Evolutionary conservation across 306 rosid species (phyloP).

Genomic region (Medicago lupulina): DNA sequence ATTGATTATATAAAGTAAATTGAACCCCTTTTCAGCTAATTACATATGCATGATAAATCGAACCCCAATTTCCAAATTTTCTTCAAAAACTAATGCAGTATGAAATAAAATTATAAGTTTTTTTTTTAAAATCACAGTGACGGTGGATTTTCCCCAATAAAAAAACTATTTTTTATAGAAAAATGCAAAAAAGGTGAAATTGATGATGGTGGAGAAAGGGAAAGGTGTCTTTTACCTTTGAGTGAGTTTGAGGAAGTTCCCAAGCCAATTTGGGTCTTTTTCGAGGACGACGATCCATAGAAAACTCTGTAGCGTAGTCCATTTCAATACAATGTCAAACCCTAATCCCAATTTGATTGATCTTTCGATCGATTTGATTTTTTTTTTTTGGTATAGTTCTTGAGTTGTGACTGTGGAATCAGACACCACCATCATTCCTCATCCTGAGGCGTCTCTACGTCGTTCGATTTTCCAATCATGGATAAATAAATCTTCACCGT

Average conservation of each 20-base stretch:
- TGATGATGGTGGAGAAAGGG: not conserved
- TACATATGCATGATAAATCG: not conserved
- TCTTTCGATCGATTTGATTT: not conserved
- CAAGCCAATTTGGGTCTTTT: slow-evolving; percentile 18
- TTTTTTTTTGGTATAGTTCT: not conserved
- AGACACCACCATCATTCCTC: slow-evolving; percentile 18
- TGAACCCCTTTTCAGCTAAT: not conserved
- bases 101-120: not conserved
- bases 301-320: slow-evolving; percentile 16
- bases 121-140: not conserved
- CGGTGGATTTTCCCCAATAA: not conserved
- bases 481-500: not conserved
- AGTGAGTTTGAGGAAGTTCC: slow-evolving; percentile 28
- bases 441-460: slow-evolving; percentile 6
- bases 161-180: not conserved
- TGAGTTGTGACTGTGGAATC: slow-evolving; percentile 7
- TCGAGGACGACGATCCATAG: slow-evolving; percentile 27
- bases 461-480: not conserved
- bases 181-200: not conserved
- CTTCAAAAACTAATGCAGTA: not conserved
- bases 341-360: slow-evolving; percentile 32
- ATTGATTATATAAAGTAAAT: not conserved
- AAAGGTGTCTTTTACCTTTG: slow-evolving; percentile 18
- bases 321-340: slow-evolving; percentile 15
- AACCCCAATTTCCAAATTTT: not conserved